Evolutionary conservation across 306 rosid genomes (phyloP).

Genomic region (Gynostemma pentaphyllum): DNA sequence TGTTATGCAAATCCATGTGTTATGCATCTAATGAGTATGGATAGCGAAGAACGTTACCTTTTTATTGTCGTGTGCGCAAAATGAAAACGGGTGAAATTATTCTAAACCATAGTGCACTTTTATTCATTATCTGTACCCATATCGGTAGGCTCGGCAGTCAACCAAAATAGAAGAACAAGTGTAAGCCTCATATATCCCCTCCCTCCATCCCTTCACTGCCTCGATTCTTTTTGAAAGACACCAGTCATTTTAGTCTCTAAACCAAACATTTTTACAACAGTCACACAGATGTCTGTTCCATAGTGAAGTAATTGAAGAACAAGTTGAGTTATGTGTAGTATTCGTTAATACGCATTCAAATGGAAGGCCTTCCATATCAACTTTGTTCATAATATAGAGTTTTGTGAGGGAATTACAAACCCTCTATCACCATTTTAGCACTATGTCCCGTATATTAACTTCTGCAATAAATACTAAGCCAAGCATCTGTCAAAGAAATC

Average conservation of each 20-base stretch:
- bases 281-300: slow-evolving; percentile 87
- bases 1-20: not conserved
- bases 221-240: slow-evolving; percentile 92
- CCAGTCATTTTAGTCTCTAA: slow-evolving; percentile 57
- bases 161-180: too few relatives aligned
- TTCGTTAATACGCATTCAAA: slow-evolving; percentile 59
- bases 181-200: too few relatives aligned
- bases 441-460: not conserved
- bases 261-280: slow-evolving; percentile 83
- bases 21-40: too few relatives aligned
- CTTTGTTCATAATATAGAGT: not conserved
- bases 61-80: too few relatives aligned
- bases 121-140: too few relatives aligned
- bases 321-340: slow-evolving; percentile 56
- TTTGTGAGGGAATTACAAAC: not conserved
- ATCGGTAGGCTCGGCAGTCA: too few relatives aligned
- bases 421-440: not conserved
- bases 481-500: not conserved
- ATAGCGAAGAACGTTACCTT: too few relatives aligned
- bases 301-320: slow-evolving; percentile 62
- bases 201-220: too few relatives aligned
- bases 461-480: not conserved
- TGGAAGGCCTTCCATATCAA: slow-evolving; percentile 64
- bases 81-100: too few relatives aligned
- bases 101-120: too few relatives aligned